Percentiles rank a stretch among this genome's conserved stretches.
phyloP scores from a whole-genome alignment of 192 early-diverging fungal species.

The Dimargaris xerosporica region DNA sequence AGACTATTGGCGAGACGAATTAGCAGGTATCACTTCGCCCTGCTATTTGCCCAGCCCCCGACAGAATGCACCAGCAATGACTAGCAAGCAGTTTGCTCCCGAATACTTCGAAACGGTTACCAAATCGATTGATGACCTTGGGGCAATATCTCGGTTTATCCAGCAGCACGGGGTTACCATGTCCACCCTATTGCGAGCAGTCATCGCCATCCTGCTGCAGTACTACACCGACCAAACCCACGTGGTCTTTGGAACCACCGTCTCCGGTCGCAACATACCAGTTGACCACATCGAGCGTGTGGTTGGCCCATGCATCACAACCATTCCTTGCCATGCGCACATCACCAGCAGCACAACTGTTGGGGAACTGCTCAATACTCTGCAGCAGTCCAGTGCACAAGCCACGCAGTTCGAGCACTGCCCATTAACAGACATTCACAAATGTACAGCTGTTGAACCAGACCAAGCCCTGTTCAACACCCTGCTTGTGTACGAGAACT shows the following conservation, averaged over 20 bases:
- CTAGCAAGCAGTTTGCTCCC: neutral
- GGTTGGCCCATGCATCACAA: conserved; percentile 1
- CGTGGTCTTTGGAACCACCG: neutral
- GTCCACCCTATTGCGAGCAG: neutral
- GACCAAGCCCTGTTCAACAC: neutral
- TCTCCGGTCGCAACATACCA: conserved; percentile 2
- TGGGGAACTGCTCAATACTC: neutral
- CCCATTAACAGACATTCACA: neutral
- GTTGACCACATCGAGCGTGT: neutral
- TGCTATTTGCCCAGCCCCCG: no score
- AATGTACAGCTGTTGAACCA: neutral
- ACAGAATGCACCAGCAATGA: no score
- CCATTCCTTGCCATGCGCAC: neutral
- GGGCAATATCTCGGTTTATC: neutral
- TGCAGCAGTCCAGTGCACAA: neutral
- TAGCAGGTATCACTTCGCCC: no score
- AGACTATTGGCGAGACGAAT: neutral
- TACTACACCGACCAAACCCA: neutral
- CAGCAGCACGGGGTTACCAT: neutral
- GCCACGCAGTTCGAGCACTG: neutral
- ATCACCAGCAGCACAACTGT: neutral
- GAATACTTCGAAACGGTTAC: neutral
- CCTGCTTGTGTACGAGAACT: neutral
- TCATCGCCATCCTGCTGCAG: neutral
- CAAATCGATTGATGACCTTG: neutral